Evolutionary conservation across 306 rosid species (phyloP).

Genomic region (Prunus salicina): DNA sequence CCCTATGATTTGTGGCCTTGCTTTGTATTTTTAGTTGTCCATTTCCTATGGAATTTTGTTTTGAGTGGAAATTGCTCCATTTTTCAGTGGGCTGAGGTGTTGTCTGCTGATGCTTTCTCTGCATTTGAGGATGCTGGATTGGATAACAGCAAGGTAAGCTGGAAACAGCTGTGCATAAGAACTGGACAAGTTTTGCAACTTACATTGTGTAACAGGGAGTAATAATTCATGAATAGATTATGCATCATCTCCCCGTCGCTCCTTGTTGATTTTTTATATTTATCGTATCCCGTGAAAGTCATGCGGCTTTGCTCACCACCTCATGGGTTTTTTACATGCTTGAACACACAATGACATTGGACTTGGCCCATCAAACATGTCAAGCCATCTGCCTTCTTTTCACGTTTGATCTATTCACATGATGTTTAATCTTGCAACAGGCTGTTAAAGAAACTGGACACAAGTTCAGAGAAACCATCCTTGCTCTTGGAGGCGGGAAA

Average conservation of each 20-base stretch:
- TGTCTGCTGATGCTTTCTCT: slow-evolving; percentile 98
- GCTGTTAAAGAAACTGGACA: slow-evolving; percentile 83
- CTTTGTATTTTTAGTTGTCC: not conserved
- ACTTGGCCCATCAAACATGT: not conserved
- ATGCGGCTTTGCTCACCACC: not conserved
- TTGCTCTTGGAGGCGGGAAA: slow-evolving; percentile 98
- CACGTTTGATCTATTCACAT: not conserved
- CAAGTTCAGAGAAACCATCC: slow-evolving; percentile 87
- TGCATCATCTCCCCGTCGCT: not conserved
- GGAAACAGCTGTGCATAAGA: slow-evolving; percentile 15
- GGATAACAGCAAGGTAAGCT: slow-evolving; percentile 64
- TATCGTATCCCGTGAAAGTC: not conserved
- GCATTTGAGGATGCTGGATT: slow-evolving; percentile 96
- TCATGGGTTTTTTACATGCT: not conserved
- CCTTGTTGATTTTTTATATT: not conserved
- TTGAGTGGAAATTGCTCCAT: slow-evolving; percentile 33
- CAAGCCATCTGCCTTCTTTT: not conserved
- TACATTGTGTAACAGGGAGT: not conserved
- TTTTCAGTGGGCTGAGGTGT: slow-evolving; percentile 97
- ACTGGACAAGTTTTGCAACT: not conserved
- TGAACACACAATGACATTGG: not conserved
- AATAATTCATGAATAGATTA: not conserved
- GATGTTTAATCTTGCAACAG: slow-evolving; percentile 36
- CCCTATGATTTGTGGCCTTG: not conserved
- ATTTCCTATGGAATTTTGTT: not conserved